phyloP scores from a whole-genome alignment of 2,329 filamentous ascomycete species.

The Aspergillus niger region DNA sequence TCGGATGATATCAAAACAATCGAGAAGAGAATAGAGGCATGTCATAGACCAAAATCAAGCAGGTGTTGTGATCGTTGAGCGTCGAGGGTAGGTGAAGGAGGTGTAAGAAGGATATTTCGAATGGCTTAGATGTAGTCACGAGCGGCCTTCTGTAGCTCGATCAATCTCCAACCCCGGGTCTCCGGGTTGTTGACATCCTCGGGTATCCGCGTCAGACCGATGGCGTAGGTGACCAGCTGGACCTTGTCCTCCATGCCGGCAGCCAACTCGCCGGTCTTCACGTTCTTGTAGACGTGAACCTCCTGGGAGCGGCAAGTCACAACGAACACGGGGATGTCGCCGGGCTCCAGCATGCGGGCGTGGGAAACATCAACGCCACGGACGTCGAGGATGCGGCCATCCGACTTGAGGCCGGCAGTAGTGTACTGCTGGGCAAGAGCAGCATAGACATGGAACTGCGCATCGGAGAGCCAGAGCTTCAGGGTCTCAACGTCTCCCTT shows the following conservation, averaged over 20 bases:
- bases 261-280: constrained; percentile 83
- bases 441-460: constrained; percentile 94
- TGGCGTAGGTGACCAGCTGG: constrained; percentile 96
- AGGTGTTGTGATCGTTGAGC: constrained; percentile 18
- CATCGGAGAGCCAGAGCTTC: constrained; percentile 93
- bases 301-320: constrained; percentile 96
- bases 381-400: constrained; percentile 93
- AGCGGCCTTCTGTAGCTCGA: constrained; percentile 97
- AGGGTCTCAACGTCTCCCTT: constrained; percentile 90
- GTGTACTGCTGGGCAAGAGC: constrained; percentile 97
- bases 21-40: constrained; percentile 24
- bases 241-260: constrained; percentile 99
- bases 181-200: constrained; percentile 97
- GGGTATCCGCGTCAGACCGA: constrained; percentile 88
- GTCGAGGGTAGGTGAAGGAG: constrained; percentile 17
- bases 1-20: constrained; percentile 34
- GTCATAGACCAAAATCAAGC: constrained; percentile 17
- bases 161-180: constrained; percentile 93
- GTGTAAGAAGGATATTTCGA: background rate
- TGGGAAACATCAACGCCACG: constrained; percentile 76
- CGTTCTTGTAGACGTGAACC: constrained; percentile 93
- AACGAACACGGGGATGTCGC: constrained; percentile 80
- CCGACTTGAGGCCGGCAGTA: constrained; percentile 86
- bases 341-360: constrained; percentile 51
- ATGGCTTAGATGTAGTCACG: constrained; percentile 74